These are phyloP conservation scores for Ustilago lituana DNA, from an alignment of 1,284 basidiomycete species.

Conservation along the genomic window DNA sequence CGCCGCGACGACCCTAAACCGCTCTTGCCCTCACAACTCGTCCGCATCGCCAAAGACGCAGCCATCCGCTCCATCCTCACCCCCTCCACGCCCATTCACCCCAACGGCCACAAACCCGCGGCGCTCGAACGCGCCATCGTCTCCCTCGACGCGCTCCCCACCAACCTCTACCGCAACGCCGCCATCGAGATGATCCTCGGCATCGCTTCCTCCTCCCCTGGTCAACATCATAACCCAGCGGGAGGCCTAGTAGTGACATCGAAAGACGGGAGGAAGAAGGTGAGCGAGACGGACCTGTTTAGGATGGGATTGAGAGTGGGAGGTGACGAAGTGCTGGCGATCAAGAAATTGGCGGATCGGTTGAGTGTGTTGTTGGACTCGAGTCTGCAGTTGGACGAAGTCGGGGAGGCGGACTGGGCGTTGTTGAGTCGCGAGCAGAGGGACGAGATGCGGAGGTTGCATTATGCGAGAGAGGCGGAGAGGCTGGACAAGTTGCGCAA, in stretches of 20 bases:
- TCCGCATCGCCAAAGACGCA: slow-evolving; percentile 54
- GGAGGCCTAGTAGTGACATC: slow-evolving; percentile 13
- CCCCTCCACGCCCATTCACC: slow-evolving; percentile 35
- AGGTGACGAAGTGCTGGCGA: slow-evolving; percentile 51
- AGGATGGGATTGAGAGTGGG: slow-evolving; percentile 61
- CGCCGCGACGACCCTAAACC: slow-evolving; percentile 64
- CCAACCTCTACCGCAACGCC: slow-evolving; percentile 55
- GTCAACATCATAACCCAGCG: slow-evolving; percentile 28
- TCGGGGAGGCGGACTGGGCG: slow-evolving; percentile 38
- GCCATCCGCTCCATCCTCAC: slow-evolving; percentile 54
- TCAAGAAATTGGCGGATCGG: slow-evolving; percentile 59
- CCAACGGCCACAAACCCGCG: slow-evolving; percentile 42
- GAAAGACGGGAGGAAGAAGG: slow-evolving; percentile 38
- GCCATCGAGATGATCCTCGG: slow-evolving; percentile 66
- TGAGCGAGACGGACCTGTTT: slow-evolving; percentile 64
- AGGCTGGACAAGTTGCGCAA: slow-evolving; percentile 44
- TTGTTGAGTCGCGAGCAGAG: slow-evolving; percentile 26
- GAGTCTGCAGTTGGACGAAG: slow-evolving; percentile 41
- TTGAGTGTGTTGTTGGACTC: slow-evolving; percentile 49
- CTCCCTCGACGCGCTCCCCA: slow-evolving; percentile 60
- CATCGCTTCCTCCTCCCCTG: slow-evolving; percentile 38
- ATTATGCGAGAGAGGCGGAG: slow-evolving; percentile 48
- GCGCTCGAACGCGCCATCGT: slow-evolving; percentile 56
- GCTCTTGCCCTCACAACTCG: slow-evolving; percentile 52
- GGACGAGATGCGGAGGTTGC: slow-evolving; percentile 39